phyloP scores from a whole-genome alignment of 768 basidiomycete species.

The Vararia minispora region DNA sequence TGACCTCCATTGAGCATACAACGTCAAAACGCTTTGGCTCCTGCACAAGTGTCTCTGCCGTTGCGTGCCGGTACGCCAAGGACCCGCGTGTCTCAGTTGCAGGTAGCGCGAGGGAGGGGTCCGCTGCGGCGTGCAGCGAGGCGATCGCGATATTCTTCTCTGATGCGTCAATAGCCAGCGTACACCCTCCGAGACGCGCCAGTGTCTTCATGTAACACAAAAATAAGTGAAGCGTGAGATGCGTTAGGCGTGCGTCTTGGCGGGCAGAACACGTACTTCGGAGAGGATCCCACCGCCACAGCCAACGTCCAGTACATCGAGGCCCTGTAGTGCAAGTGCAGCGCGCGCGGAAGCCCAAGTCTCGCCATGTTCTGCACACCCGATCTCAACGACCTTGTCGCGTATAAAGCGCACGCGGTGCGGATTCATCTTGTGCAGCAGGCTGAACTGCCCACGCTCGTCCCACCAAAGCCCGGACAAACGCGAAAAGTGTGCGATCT shows the following conservation, averaged over 20 bases:
- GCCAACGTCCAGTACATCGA: slow-evolving; percentile 81
- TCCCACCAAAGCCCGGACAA: slow-evolving; percentile 96
- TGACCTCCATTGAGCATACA: slow-evolving; percentile 95
- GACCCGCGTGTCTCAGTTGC: slow-evolving; percentile 11
- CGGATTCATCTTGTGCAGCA: slow-evolving; percentile 94
- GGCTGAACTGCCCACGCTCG: slow-evolving; percentile 78
- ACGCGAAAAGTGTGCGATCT: slow-evolving; percentile 83
- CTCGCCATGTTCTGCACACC: slow-evolving; percentile 40
- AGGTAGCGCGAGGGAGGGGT: slow-evolving; percentile 44
- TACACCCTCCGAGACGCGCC: slow-evolving; percentile 78
- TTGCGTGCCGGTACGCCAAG: slow-evolving; percentile 58
- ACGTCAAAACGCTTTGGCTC: slow-evolving; percentile 70
- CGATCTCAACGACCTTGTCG: slow-evolving; percentile 57
- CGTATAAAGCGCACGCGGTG: slow-evolving; percentile 73
- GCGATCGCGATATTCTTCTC: slow-evolving; percentile 81
- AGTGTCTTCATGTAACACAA: slow-evolving; percentile 45
- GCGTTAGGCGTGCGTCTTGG: neutral
- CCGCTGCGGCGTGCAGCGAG: slow-evolving; percentile 65
- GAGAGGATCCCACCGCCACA: slow-evolving; percentile 93
- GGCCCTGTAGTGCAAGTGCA: slow-evolving; percentile 38
- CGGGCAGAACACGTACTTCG: slow-evolving; percentile 45
- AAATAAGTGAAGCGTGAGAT: neutral
- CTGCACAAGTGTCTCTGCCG: slow-evolving; percentile 64
- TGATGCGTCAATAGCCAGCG: slow-evolving; percentile 88
- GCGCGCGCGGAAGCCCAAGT: slow-evolving; percentile 18